Base-by-base conservation (phyloP, 2,329 filamentous ascomycete genomes). In the Epichloe gansuensis region DNA sequence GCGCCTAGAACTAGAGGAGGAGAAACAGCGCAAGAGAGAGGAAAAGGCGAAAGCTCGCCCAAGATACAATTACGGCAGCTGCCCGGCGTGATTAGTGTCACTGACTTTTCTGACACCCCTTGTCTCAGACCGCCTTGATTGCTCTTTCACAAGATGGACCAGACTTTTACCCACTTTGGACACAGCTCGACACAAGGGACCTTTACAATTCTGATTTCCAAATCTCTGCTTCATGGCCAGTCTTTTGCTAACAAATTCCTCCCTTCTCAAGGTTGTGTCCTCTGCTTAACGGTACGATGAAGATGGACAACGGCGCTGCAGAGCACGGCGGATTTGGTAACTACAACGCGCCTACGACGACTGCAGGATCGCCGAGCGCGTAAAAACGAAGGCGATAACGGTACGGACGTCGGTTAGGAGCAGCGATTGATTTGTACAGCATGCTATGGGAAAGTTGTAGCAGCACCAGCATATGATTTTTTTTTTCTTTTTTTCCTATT, bases 281-380 rank as follows among this genome's bases (percentile, higher is more conserved):
- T 47, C 74, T 93, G 66, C 82, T 94, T 56, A 94, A 94, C 64
- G 88, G 89, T 50, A 87, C 85, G 35, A 85, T 85, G 73, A 84
- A 85, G 57, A 70, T 72, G 40, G 76, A 78, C 58, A 76, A 76
- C 56, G 71, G 72, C 53, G 69, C 71, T n/a, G 70, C 71, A 39
- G 78, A 81, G 55, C 74, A 80, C 55, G 75, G 77, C 51, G 76
- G 77, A 6, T 82, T 82, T 64, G 78, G 78, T 53, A 74, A 76
- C 51, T 77, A 76, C 64, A 71, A 68, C 49, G 70, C 71, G 17
- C 67, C 68, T 6, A 50, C 62, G 9, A 62, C 57, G 31, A 58
- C 56, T 47, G 66, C 66, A 51, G 65, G 64, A 50, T 70, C 67
- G 40, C 67, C 67, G 25, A 42, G 25, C 27, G 42, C 35, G 34